Evolutionary conservation across 495 filamentous ascomycete species (phyloP), one percentile per base, ranked within the genome.

Genomic region (Platismatia glauca): DNA sequence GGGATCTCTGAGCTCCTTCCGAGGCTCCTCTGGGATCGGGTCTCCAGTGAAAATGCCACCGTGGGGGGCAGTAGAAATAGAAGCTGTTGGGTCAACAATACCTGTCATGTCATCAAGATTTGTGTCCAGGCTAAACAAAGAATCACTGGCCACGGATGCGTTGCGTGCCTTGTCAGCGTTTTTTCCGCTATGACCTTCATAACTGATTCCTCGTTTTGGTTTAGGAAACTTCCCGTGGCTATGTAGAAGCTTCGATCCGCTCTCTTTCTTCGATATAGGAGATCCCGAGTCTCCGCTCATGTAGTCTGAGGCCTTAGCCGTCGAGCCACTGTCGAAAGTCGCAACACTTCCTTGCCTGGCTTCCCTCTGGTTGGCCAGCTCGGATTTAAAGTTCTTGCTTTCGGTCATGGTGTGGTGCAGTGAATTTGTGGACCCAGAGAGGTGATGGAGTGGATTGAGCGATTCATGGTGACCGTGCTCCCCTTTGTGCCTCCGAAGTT

Each of bases 21-120:
- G 55, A 58, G 64, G 59, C n/a, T 72, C 61, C 67, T 81, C 82
- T 18, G 74, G 77, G 20, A 79, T 80, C 52, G 75, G 73, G 43
- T 77, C 74, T 4, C 77, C 80, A 34, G 79, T 79, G 63, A 82
- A 78, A 34, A 84, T 81, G 58, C 73, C 76, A 39, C 78, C 76
- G 43, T 84, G 79, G 64, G 87, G 83, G 7, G 86, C 61, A 52
- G 82, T 86, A 66, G 85, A 57, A 39, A 66, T 71, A 37, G 64
- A 58, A 12, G 71, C 66, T 31, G 66, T 67, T 5, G 74, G 64
- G 44, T 68, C 63, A 46, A 97, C 75, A 61, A 97, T 95, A 33
- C 88, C 92, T 66, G 89, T 84, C 87, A 97, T 88, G 64, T 93
- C 79, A 13, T 78, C 77, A 22, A 97, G 80, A 71, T 97, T 85